Percentiles rank a stretch among this genome's conserved stretches.
phyloP scores from a whole-genome alignment of 768 basidiomycete genomes.

The Pleurotus ostreatus region DNA sequence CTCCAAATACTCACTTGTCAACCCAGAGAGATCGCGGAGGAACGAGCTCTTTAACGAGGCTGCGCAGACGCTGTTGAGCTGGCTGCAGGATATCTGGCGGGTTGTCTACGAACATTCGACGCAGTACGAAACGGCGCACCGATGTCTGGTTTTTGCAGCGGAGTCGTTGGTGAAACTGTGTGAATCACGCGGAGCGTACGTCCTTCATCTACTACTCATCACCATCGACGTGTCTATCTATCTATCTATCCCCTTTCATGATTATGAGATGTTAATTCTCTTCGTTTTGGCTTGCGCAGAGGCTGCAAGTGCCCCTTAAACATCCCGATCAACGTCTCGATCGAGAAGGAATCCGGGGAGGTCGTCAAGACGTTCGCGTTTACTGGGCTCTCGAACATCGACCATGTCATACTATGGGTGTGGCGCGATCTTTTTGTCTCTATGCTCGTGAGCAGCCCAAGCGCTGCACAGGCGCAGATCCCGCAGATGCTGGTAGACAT shows the following conservation, averaged over 20 bases:
- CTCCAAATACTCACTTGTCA: slow-evolving; percentile 46
- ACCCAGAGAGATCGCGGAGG: slow-evolving; percentile 43
- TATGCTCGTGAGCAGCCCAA: slow-evolving; percentile 37
- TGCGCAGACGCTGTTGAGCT: slow-evolving; percentile 48
- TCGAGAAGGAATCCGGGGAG: slow-evolving; percentile 31
- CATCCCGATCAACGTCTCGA: slow-evolving; percentile 31
- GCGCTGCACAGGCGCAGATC: slow-evolving; percentile 28
- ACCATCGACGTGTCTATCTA: not conserved
- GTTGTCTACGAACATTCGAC: slow-evolving; percentile 55
- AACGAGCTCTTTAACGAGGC: slow-evolving; percentile 55
- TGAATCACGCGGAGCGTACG: slow-evolving; percentile 24
- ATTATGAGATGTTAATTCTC: not conserved
- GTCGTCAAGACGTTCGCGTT: slow-evolving; percentile 36
- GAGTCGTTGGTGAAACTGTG: slow-evolving; percentile 35
- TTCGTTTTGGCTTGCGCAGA: not conserved
- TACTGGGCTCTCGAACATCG: slow-evolving; percentile 32
- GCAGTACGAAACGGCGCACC: slow-evolving; percentile 48
- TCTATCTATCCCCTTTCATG: too few relatives aligned
- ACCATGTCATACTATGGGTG: slow-evolving; percentile 50
- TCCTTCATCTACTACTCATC: slow-evolving; percentile 10
- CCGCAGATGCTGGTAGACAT: slow-evolving; percentile 60
- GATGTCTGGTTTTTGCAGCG: slow-evolving; percentile 49
- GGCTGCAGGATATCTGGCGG: slow-evolving; percentile 64
- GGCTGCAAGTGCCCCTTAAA: slow-evolving; percentile 44
- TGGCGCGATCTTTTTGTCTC: slow-evolving; percentile 68